Base-by-base conservation (phyloP, 805 yeast species). In the Candida taoyuanica region DNA sequence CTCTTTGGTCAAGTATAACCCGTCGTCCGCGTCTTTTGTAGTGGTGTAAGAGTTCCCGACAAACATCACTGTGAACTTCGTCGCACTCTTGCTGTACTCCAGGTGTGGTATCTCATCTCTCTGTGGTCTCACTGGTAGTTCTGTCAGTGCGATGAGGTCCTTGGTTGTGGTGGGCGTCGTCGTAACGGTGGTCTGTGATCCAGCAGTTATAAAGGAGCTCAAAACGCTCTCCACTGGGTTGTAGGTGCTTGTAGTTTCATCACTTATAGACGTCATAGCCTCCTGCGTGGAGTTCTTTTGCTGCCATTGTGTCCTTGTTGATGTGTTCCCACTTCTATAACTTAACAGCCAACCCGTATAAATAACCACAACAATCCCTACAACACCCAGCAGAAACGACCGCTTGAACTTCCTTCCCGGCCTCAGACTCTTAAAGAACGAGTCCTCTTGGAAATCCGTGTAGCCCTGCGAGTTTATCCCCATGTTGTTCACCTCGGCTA, bases 1-100 rank as follows among this genome's bases (percentile, higher is more conserved):
- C 6, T 44, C 50, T 1, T 48, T 37, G 3, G 54, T 49, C 16
- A 55, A 35, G 36, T 70, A 70, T 15, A 64, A 51, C 2, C 80
- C 81, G 24, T 72, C 69, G 42, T 74, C 81, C 5, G 48, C 48
- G 7, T 53, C 55, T 17, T 58, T 58, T 3, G 18, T 13, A 4
- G 17, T 12, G n/a, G n/a, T n/a, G n/a, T n/a, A n/a, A n/a, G 8
- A 9, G 7, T n/a, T 9, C 8, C 40, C 36, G 6, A 36, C 16
- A 19, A 40, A 40, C 21, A 17, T 15, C 8, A 33, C 15, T 3
- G 30, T n/a, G 12, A 19, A 29, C 13, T 17, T 13, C 9, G 21
- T 11, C 12, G 14, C 9, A 12, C 17, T 15, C 3, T 3, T 12
- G 2, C 29, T 11, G 34, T 29, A 31, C 8, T 19, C 11, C n/a